Base-by-base conservation (phyloP, 768 basidiomycete species). In the Mycena galopus region DNA sequence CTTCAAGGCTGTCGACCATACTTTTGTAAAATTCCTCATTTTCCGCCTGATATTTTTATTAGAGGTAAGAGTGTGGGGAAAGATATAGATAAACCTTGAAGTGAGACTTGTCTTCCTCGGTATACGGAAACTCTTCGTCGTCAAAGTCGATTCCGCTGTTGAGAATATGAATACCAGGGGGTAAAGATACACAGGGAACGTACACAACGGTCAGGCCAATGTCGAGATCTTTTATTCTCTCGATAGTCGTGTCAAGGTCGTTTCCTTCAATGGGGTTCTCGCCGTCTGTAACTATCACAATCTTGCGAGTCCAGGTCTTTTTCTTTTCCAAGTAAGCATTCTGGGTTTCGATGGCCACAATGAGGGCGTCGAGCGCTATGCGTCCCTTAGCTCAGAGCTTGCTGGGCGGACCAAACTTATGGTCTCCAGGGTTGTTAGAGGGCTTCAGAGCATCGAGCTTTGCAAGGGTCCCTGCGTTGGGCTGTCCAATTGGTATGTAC, bases 91-190 rank as follows among this genome's bases (percentile, higher is more conserved):
- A 73, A 74, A 95, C 97, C 88, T 97, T 97, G 62, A 90, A 88
- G 5, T 84, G 68, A 8, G 89, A 85, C 79, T 97, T 97, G 73
- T 90, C 83, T 62, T 91, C 87, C 78, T 96, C 92, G 12, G 84
- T 79, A 77, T 88, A 93, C 81, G 88, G 88, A 16, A 88, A 81
- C 23, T 90, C 88, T 42, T 92, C 90, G 76, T 96, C 94, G 72
- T 89, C 94, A 81, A 97, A 97, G 80, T 96, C 94, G 51, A 96
- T 87, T 7, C 96, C 96, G n/a, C 96, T 97, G 74, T 37, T 62
- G 76, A 56, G 55, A 23, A 67, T 27, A 58, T 50, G 68, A 57
- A 62, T 32, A 73, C 35, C 33, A 30, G 32, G 60, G 42, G 23
- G 12, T n/a, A 29, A 53, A 39, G 11, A 57, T 56, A 2, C 11